Evolutionary conservation across 768 basidiomycete genomes (phyloP).

Genomic region (Gymnopilus dilepis): DNA sequence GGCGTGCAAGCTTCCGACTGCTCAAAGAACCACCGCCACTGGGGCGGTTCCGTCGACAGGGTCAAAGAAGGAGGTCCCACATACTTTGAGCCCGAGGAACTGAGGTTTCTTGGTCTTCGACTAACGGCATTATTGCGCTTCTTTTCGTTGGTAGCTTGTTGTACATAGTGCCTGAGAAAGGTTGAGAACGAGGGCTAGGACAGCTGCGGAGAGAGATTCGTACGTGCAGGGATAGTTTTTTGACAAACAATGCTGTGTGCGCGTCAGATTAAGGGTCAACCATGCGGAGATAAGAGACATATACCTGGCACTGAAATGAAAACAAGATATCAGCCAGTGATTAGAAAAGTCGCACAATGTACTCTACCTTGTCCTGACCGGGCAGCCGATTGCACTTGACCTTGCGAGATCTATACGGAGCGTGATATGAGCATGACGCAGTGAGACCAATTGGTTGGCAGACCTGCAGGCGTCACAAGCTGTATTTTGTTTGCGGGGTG

Average conservation of each 20-base stretch:
- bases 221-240: slow-evolving; percentile 95
- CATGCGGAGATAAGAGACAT: slow-evolving; percentile 19
- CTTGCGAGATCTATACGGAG: slow-evolving; percentile 70
- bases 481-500: slow-evolving; percentile 91
- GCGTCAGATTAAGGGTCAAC: slow-evolving; percentile 20
- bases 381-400: slow-evolving; percentile 87
- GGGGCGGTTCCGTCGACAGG: slow-evolving; percentile 27
- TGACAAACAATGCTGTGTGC: slow-evolving; percentile 73
- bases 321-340: slow-evolving; percentile 4
- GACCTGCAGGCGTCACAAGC: slow-evolving; percentile 94
- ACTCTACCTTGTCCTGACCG: slow-evolving; percentile 77
- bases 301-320: slow-evolving; percentile 66
- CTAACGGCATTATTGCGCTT: slow-evolving; percentile 63
- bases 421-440: slow-evolving; percentile 16
- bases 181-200: slow-evolving; percentile 14
- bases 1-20: neutral
- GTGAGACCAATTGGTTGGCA: slow-evolving; percentile 15
- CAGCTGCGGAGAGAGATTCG: slow-evolving; percentile 37
- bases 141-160: slow-evolving; percentile 86
- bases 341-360: slow-evolving; percentile 20
- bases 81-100: slow-evolving; percentile 52
- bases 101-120: slow-evolving; percentile 72
- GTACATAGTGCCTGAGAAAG: slow-evolving; percentile 68
- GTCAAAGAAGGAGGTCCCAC: slow-evolving; percentile 25
- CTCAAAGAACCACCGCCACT: slow-evolving; percentile 24